A percentile compares a stretch with the other conserved stretches of the same genome.
These are phyloP conservation scores for Monosporozyma unispora DNA, from an alignment of 805 yeast genomes.

Conservation along the genomic window DNA sequence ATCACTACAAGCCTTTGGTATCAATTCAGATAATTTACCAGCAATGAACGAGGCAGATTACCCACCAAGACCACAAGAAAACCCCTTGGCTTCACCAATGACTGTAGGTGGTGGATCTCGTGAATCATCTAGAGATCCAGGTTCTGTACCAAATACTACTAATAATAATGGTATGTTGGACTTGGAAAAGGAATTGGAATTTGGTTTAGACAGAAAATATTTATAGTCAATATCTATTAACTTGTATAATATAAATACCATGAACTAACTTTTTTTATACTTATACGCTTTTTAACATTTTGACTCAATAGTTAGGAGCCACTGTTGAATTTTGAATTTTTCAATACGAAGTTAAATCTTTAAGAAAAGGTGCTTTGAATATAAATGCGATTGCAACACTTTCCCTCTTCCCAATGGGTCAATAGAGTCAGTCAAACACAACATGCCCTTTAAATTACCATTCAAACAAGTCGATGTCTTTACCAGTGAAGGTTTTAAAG, in stretches of 20 bases:
- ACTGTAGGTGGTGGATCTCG: slow-evolving; percentile 8
- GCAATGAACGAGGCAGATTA: slow-evolving; percentile 34
- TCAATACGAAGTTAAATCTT: too few relatives aligned
- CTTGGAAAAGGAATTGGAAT: slow-evolving; percentile 57
- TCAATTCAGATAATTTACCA: slow-evolving; percentile 39
- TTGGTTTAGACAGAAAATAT: slow-evolving; percentile 50
- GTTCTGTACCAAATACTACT: background rate
- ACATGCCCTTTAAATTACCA: slow-evolving; percentile 14
- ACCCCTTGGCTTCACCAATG: slow-evolving; percentile 23
- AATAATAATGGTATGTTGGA: slow-evolving; percentile 31
- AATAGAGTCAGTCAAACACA: background rate
- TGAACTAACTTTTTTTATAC: too few relatives aligned
- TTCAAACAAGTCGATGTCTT: slow-evolving; percentile 34
- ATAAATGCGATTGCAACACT: too few relatives aligned
- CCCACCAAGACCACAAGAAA: slow-evolving; percentile 60
- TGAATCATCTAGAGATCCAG: slow-evolving; percentile 1
- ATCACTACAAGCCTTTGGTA: slow-evolving; percentile 33
- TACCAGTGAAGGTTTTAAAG: slow-evolving; percentile 32
- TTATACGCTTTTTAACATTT: too few relatives aligned
- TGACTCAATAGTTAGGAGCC: too few relatives aligned
- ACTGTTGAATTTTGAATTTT: background rate
- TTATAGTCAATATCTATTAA: slow-evolving; percentile 2
- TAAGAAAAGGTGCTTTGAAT: too few relatives aligned
- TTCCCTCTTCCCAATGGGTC: too few relatives aligned
- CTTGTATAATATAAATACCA: background rate